phyloP scores from a whole-genome alignment of 2,329 filamentous ascomycete genomes.

The Bipolaris oryzae region DNA sequence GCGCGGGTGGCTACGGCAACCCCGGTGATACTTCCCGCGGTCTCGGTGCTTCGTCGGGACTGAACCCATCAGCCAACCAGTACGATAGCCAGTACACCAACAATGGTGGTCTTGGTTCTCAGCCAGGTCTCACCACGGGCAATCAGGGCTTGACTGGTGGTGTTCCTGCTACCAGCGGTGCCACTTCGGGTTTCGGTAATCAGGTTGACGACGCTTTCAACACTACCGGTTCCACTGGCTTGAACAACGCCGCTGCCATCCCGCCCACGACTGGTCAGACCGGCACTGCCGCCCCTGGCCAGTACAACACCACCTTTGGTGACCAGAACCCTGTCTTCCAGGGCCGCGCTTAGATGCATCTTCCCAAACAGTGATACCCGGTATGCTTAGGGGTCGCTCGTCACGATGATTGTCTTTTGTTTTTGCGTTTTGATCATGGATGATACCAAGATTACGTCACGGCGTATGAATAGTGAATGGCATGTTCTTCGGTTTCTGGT shows the following conservation, averaged over 20 bases:
- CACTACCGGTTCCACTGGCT: constrained; percentile 18
- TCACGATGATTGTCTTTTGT: constrained; percentile 31
- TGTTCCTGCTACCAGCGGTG: constrained; percentile 10
- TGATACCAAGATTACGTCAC: constrained; percentile 42
- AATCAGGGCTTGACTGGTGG: constrained; percentile 21
- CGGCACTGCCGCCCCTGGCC: constrained; percentile 12
- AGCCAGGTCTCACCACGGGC: constrained; percentile 10
- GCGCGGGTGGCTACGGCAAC: constrained; percentile 44
- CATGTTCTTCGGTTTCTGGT: constrained; percentile 12
- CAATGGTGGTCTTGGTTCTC: constrained; percentile 16
- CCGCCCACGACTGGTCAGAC: constrained; percentile 9
- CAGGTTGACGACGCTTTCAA: constrained; percentile 55
- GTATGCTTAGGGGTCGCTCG: constrained; percentile 11
- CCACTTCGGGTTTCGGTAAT: constrained; percentile 47
- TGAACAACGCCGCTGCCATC: constrained; percentile 6
- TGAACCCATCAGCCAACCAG: constrained; percentile 21
- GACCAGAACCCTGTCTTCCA: constrained; percentile 53
- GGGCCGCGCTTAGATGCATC: constrained; percentile 37
- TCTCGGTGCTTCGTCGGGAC: constrained; percentile 21
- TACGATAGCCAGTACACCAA: constrained; percentile 24
- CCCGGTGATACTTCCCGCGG: constrained; percentile 24
- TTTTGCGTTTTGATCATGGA: constrained; percentile 32
- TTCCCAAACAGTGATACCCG: constrained; percentile 13
- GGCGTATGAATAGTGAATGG: constrained; percentile 25
- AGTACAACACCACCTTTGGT: constrained; percentile 50